These are phyloP conservation scores for Voacanga thouarsii DNA, from an alignment of 257 asterid genomes.

Conservation along the genomic window DNA sequence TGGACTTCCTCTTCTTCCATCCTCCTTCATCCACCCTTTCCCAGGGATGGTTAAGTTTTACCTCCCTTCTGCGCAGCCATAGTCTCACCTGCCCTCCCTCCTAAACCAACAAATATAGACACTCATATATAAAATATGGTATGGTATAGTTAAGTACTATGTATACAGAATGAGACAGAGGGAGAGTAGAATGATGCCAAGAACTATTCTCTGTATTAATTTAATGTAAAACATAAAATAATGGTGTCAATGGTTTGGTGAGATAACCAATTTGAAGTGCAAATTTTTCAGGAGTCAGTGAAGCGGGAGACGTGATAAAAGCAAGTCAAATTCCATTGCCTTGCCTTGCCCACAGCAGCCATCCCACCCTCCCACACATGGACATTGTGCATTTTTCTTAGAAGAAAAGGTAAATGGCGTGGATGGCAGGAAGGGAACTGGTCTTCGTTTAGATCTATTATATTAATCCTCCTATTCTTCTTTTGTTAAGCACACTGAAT, in stretches of 20 bases:
- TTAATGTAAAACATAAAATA: neutral
- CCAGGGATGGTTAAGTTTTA: no score
- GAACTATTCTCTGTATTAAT: neutral
- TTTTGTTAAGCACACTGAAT: neutral
- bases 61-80: no score
- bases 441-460: neutral
- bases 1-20: no score
- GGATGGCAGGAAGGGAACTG: conserved; percentile 4
- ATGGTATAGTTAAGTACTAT: no score
- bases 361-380: neutral
- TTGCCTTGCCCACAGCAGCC: neutral
- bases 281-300: neutral
- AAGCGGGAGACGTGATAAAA: neutral
- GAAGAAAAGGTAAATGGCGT: neutral
- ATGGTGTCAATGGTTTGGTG: neutral
- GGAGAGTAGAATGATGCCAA: no score
- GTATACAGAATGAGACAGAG: no score
- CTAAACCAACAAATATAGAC: no score
- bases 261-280: neutral
- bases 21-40: no score
- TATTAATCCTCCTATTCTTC: neutral
- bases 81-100: no score
- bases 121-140: no score
- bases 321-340: neutral
- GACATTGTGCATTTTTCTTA: conserved; percentile 8